Base-by-base conservation (phyloP, 1,284 basidiomycete genomes). In the Xerocomus nothofagi region DNA sequence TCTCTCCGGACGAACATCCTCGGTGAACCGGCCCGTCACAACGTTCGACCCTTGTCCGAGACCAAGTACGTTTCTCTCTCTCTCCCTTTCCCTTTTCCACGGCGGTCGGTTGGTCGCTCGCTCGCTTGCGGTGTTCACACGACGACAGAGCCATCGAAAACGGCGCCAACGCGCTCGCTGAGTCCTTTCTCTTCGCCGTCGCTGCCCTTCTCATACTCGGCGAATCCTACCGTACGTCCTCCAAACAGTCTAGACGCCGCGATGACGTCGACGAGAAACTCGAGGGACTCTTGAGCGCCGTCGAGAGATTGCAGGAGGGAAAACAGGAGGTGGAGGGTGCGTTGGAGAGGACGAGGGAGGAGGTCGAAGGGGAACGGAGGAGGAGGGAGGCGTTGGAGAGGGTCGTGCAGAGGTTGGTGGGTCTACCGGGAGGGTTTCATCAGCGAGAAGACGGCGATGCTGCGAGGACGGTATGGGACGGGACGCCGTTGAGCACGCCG, bases 131-230 rank as follows among this genome's bases (percentile, higher is more conserved):
- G n/a, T 21, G 21, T 0, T 24, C n/a, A 9, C 18, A 18, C n/a
- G n/a, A n/a, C 17, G 44, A 2, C 55, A 93, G 92, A 58, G 92
- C 92, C 0, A 89, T 94, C 45, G 91, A 93, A 60, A 93, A 88
- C 60, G 92, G 92, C 14, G 90, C 92, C 12, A 93, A 91, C 52
- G 79, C 85, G 15, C 72, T 95, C 11, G 91, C 92, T 0, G 92
- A 94, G 70, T 85, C 88, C 0, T 95, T 95, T 62, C 77, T 95
- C 5, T 94, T 95, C 67, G 58, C 75, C 6, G 91, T 95, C 4
- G 91, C 90, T 0, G 85, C 86, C 0, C 70, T 72, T 0, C 72
- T 94, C 7, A 92, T 94, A 44, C 56, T 93, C 3, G 87, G 86
- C 4, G 91, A 95, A 68, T 74, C 84, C 33, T 93, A 81, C 75